A percentile compares a stretch with the other conserved stretches of the same genome.
phyloP scores from a whole-genome alignment of 495 filamentous ascomycete species.

The Lophiotrema nucula region DNA sequence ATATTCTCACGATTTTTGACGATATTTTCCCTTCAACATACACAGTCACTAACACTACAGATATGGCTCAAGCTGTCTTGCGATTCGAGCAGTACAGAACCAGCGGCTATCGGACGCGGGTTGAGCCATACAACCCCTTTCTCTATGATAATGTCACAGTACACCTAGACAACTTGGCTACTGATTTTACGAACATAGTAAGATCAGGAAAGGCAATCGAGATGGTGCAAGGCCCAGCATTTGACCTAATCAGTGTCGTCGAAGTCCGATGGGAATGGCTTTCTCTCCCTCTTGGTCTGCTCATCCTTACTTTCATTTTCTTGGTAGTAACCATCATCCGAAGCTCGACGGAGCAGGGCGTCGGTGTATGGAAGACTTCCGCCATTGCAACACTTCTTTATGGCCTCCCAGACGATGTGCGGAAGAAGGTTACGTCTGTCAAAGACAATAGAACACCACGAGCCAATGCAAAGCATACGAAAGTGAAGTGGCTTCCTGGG shows the following conservation, averaged over 20 bases:
- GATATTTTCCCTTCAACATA: conserved; percentile 14
- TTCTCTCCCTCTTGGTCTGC: conserved; percentile 14
- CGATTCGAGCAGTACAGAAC: conserved; percentile 7
- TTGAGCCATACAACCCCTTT: conserved; percentile 14
- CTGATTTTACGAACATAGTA: conserved; percentile 15
- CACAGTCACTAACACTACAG: conserved; percentile 13
- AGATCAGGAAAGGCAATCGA: conserved; percentile 6
- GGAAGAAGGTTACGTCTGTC: conserved; percentile 8
- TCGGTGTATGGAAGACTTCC: conserved; percentile 28
- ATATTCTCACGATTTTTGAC: conserved; percentile 14
- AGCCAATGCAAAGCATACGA: conserved; percentile 15
- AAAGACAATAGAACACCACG: conserved; percentile 9
- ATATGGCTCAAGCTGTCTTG: conserved; percentile 6
- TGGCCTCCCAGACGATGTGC: conserved; percentile 19
- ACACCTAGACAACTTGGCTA: conserved; percentile 22
- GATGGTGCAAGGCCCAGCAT: conserved; percentile 14
- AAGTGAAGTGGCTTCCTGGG: conserved; percentile 15
- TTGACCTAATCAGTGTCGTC: conserved; percentile 11
- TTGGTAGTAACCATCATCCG: conserved; percentile 21
- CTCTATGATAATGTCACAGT: conserved; percentile 14
- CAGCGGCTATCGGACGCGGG: neutral
- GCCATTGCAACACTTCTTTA: conserved; percentile 28
- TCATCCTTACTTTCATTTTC: conserved; percentile 20
- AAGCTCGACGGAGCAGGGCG: conserved; percentile 16
- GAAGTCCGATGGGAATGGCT: conserved; percentile 26